phyloP scores from a whole-genome alignment of 805 yeast species.

The Debaryomyces hansenii region DNA sequence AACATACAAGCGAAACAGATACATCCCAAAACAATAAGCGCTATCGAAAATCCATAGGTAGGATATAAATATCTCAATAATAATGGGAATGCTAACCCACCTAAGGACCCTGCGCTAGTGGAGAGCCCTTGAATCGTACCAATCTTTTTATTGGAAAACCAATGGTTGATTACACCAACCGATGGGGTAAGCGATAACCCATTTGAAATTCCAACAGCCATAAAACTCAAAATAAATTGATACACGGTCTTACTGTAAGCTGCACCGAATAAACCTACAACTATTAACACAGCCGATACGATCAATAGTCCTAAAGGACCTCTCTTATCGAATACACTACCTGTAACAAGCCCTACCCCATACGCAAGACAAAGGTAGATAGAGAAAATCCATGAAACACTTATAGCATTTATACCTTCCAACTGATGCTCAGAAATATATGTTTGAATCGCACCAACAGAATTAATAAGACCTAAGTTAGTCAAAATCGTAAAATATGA shows the following conservation, averaged over 20 bases:
- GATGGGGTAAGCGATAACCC: constrained; percentile 62
- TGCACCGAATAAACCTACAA: constrained; percentile 53
- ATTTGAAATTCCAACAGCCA: constrained; percentile 55
- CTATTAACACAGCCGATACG: constrained; percentile 42
- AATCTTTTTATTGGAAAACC: constrained; percentile 55
- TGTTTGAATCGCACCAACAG: constrained; percentile 41
- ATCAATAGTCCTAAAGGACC: constrained; percentile 54
- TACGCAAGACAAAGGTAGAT: constrained; percentile 33
- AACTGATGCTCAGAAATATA: constrained; percentile 39
- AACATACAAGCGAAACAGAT: constrained; percentile 26
- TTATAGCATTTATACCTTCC: constrained; percentile 23
- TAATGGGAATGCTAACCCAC: constrained; percentile 63
- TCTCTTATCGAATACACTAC: constrained; percentile 60
- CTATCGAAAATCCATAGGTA: constrained; percentile 59
- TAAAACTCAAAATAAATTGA: constrained; percentile 57
- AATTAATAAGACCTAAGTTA: constrained; percentile 31
- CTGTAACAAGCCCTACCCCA: constrained; percentile 40
- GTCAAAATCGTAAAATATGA: constrained; percentile 26
- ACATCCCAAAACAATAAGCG: constrained; percentile 49
- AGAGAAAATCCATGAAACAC: constrained; percentile 43
- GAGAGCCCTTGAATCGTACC: constrained; percentile 52
- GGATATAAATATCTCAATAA: constrained; percentile 46
- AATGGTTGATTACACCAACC: constrained; percentile 62
- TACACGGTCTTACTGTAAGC: constrained; percentile 52
- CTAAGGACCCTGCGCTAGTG: constrained; percentile 66